Conservation (phyloP, 2,329 filamentous ascomycete species). For the Calycina herbarum region DNA sequence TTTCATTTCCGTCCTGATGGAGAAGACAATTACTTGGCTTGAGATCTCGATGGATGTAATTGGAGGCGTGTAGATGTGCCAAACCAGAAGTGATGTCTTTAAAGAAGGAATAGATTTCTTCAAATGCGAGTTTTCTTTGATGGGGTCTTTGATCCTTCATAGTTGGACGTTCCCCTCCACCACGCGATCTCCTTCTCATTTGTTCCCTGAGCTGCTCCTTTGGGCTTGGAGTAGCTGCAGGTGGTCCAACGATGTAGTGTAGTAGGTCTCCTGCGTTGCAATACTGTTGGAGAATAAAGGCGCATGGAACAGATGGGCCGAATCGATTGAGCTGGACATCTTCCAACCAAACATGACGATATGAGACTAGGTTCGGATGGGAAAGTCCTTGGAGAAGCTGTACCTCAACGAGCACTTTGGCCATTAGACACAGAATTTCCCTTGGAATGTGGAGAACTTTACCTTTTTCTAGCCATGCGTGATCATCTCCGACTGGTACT, state of each 20-base stretch:
- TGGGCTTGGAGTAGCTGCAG: conserved; percentile 59
- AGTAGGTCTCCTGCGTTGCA: conserved; percentile 93
- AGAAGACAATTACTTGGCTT: conserved; percentile 96
- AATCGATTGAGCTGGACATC: conserved; percentile 82
- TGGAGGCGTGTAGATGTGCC: conserved; percentile 83
- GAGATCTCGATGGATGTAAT: conserved; percentile 93
- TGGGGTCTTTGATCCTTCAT: conserved; percentile 19
- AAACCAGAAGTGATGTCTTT: conserved; percentile 91
- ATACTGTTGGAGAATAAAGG: conserved; percentile 96
- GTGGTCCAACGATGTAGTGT: conserved; percentile 75
- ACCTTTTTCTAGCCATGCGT: conserved; percentile 86
- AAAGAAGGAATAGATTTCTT: conserved; percentile 97
- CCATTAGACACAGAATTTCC: conserved; percentile 19
- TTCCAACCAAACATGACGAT: conserved; percentile 96
- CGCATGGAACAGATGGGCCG: conserved; percentile 87
- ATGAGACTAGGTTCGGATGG: conserved; percentile 93
- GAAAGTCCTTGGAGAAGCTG: conserved; percentile 88
- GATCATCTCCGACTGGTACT: conserved; percentile 92
- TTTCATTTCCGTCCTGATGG: conserved; percentile 68
- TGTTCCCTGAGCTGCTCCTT: conserved; percentile 88
- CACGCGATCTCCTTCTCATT: conserved; percentile 78
- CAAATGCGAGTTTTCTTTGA: conserved; percentile 59
- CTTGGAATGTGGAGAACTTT: background rate
- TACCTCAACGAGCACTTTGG: conserved; percentile 77
- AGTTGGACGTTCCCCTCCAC: conserved; percentile 62